Evolutionary conservation across 2,329 filamentous ascomycete genomes (phyloP), one percentile per base, ranked within the genome.

Genomic region (Xylaria sp.): DNA sequence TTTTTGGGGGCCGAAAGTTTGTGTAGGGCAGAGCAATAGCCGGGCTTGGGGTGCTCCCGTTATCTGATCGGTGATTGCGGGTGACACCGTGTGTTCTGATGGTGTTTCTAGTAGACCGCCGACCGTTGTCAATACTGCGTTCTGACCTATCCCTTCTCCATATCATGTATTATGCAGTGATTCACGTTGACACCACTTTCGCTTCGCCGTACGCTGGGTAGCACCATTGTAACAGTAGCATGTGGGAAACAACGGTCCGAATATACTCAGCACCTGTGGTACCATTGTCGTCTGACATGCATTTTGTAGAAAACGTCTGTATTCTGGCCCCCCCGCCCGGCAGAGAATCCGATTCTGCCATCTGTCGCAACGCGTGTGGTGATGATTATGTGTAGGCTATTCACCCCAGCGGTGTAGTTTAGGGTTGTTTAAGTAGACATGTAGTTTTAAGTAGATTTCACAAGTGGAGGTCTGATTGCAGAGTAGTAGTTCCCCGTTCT

Each of bases 301-400:
- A 41, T 41, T n/a, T 33, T 25, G 56, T 38, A 52, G 48, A 38
- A 40, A n/a, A 41, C 21, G 13, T 49, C 37, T 54, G 60, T 49
- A 44, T 27, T 31, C 19, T 17, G 29, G 23, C 43, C 25, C 44
- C 29, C 9, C n/a, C n/a, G n/a, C n/a, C n/a, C n/a, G n/a, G n/a
- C 17, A 17, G 25, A 15, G 38, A 21, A 27, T n/a, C n/a, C 15
- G 23, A 17, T 53, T 33, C 40, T 27, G 13, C 23, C 31, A 25
- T 33, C 40, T 27, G 13, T 29, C 31, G 33, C 35, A 33, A 53
- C 19, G 11, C 17, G 17, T n/a, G 11, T 49, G 15, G 9, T 25
- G 19, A 19, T 25, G 35, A 8, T 19, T 10, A 33, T 48, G 29
- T n/a, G 21, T 38, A 29, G 25, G 17, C 21, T 37, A 43, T 25